Base-by-base conservation (phyloP, 139 green algal species). In the Bryopsis sp. region DNA sequence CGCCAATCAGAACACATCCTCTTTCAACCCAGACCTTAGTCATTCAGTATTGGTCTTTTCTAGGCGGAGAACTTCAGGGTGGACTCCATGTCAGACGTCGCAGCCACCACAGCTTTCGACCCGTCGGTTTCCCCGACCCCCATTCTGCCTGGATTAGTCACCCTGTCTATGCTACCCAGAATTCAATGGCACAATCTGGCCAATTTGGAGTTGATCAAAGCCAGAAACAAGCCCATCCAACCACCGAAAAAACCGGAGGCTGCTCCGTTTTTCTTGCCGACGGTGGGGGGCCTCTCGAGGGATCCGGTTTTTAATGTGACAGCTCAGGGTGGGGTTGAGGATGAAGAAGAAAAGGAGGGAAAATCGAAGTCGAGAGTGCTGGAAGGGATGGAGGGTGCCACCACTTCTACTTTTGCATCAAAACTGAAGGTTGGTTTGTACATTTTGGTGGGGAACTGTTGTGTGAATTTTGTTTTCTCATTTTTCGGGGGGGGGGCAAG, bases 241-340 rank as follows among this genome's bases (percentile, higher is more conserved):
- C 83, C 90, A 0, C 82, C 86, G 32, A 92, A 93, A 74, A 98
- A 99, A 83, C 93, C 91, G 7, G 86, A 91, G 43, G 74, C 82
- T 1, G 94, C 94, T 26, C 94, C 94, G 39, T 99, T 99, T 80
- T 99, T 99, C 88, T 79, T 99, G 59, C 94, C 94, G 7, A 95
- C 91, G 0, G 39, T 92, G 1, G 72, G 83, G 2, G 75, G 70
- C 0, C 73, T 84, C 58, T 69, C 15, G 33, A 59, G 58, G 15
- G 66, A 89, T 28, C 83, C 86, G 0, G 74, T 88, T 1, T 91
- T 91, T 64, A 82, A 82, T 34, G 31, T 39, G 0, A 36, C 50
- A 28, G 57, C 28, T 2, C 58, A 2, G 15, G 32, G 26, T n/a
- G 48, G 19, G 43, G 39, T 7, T 29, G 46, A n/a, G 39, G 39